These are phyloP conservation scores for Afroboletus lepidellus DNA, from an alignment of 1,284 basidiomycete genomes.

Conservation along the genomic window DNA sequence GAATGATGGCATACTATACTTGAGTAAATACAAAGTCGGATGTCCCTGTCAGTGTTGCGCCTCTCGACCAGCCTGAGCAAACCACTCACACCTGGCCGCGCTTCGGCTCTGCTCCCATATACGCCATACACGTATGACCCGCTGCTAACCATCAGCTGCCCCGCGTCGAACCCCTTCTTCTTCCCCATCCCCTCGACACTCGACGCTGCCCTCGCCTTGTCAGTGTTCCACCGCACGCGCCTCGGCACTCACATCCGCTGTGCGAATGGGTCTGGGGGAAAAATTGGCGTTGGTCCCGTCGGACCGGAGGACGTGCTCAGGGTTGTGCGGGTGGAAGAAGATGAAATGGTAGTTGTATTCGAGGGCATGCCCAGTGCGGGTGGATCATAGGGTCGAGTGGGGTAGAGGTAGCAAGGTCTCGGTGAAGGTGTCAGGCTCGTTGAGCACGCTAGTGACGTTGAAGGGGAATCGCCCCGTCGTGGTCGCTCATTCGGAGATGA, in stretches of 20 bases:
- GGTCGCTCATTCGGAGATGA: too few relatives aligned
- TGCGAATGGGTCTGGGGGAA: slow-evolving; percentile 72
- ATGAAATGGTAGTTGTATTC: slow-evolving; percentile 68
- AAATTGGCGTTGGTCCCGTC: slow-evolving; percentile 76
- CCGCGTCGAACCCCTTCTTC: slow-evolving; percentile 58
- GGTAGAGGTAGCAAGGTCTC: slow-evolving; percentile 58
- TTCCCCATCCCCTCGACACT: slow-evolving; percentile 55
- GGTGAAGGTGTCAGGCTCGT: slow-evolving; percentile 51
- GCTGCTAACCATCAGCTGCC: slow-evolving; percentile 67
- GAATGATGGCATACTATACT: slow-evolving; percentile 49
- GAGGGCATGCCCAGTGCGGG: slow-evolving; percentile 48
- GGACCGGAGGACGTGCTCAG: slow-evolving; percentile 54
- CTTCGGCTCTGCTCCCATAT: slow-evolving; percentile 35
- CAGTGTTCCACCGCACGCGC: slow-evolving; percentile 60
- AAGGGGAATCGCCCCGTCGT: slow-evolving; percentile 10
- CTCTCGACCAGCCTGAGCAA: neutral
- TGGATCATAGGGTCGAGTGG: slow-evolving; percentile 41
- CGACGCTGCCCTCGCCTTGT: slow-evolving; percentile 49
- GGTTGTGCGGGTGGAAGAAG: slow-evolving; percentile 70
- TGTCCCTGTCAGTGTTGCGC: neutral
- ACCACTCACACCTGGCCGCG: slow-evolving; percentile 39
- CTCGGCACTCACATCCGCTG: slow-evolving; percentile 69
- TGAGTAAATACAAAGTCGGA: slow-evolving; percentile 56
- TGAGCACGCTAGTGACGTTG: slow-evolving; percentile 31
- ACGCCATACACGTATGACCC: slow-evolving; percentile 64